Conservation (phyloP, 1,284 basidiomycete species). For the Retiboletus flavoniger region DNA sequence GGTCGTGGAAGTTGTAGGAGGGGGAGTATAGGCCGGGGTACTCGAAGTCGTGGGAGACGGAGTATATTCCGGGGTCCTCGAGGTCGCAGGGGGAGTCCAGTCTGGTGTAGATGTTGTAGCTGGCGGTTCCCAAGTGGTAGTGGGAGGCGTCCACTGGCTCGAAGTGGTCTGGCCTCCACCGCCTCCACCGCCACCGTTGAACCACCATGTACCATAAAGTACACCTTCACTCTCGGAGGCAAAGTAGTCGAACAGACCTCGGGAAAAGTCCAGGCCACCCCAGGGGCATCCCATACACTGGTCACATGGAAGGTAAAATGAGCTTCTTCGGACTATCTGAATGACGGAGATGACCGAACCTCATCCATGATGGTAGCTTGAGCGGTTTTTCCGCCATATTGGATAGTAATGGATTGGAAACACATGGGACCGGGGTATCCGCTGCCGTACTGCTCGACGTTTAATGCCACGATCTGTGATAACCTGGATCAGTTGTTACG, state of each 20-base stretch:
- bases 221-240: constrained; percentile 49
- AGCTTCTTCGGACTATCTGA: constrained; percentile 4
- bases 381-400: constrained; percentile 60
- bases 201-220: constrained; percentile 59
- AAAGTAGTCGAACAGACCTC: constrained; percentile 69
- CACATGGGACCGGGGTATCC: constrained; percentile 65
- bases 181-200: constrained; percentile 37
- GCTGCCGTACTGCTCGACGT: constrained; percentile 48
- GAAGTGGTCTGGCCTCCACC: constrained; percentile 30
- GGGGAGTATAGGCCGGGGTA: constrained; percentile 18
- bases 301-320: background rate
- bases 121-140: constrained; percentile 29
- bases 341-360: constrained; percentile 39
- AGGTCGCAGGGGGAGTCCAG: constrained; percentile 22
- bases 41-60: constrained; percentile 20
- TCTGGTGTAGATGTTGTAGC: constrained; percentile 19
- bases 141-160: constrained; percentile 22
- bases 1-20: constrained; percentile 19
- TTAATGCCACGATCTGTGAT: constrained; percentile 46
- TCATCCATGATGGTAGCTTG: constrained; percentile 65
- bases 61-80: constrained; percentile 20
- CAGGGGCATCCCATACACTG: constrained; percentile 72
- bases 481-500: constrained; percentile 6
- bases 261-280: constrained; percentile 77
- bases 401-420: constrained; percentile 62